phyloP scores from a whole-genome alignment of 768 basidiomycete species.

The Rubroboletus satanas region DNA sequence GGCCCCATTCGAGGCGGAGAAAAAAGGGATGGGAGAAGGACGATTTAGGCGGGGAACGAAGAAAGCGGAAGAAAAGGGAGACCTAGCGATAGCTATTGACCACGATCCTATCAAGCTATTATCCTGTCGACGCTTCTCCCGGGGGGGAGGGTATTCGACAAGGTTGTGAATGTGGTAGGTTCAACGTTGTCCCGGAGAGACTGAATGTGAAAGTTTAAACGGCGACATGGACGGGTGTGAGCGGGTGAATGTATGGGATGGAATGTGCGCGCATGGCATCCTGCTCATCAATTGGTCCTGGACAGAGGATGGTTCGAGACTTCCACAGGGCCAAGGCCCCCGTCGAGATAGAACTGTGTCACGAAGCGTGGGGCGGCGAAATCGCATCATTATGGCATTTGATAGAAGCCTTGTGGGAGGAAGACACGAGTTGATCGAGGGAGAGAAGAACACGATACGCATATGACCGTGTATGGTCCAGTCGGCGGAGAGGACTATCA shows the following conservation, averaged over 20 bases:
- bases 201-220: slow-evolving; percentile 1
- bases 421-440: slow-evolving; percentile 19
- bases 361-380: slow-evolving; percentile 13
- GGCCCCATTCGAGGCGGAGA: neutral
- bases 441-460: slow-evolving; percentile 2
- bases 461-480: slow-evolving; percentile 6
- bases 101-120: neutral
- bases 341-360: slow-evolving; percentile 6
- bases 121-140: neutral
- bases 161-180: neutral
- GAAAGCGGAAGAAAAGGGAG: neutral
- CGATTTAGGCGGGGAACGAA: slow-evolving; percentile 3
- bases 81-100: neutral
- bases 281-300: slow-evolving; percentile 1
- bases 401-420: slow-evolving; percentile 21
- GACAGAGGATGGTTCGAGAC: neutral
- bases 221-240: neutral
- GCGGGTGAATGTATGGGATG: neutral
- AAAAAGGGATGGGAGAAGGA: neutral
- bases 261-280: neutral
- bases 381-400: slow-evolving; percentile 18
- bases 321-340: slow-evolving; percentile 9
- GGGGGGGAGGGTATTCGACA: neutral
- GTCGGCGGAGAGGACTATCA: slow-evolving; percentile 2
- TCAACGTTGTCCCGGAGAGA: slow-evolving; percentile 1